Percentiles rank a stretch among this genome's conserved stretches.
Conservation (phyloP, 192 early-diverging fungal species). For the Pecoramyces ruminantium region DNA sequence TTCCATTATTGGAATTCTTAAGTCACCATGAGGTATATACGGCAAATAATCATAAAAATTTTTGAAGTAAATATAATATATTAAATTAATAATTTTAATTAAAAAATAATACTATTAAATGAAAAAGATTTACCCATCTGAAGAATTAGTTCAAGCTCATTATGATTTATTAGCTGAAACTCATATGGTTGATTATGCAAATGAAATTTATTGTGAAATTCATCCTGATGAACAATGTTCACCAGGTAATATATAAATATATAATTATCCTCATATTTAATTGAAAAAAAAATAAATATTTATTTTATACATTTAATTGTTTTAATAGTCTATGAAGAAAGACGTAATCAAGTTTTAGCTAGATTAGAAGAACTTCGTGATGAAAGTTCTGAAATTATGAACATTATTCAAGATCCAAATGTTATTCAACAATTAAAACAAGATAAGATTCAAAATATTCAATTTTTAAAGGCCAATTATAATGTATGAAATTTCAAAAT, state of each 20-base stretch:
- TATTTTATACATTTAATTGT: no score
- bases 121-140: constrained; percentile 52
- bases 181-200: constrained; percentile 89
- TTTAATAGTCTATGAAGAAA: constrained; percentile 35
- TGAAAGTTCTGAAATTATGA: constrained; percentile 65
- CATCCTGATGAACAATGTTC: constrained; percentile 56
- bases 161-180: constrained; percentile 74
- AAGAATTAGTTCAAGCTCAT: constrained; percentile 68
- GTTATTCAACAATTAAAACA: constrained; percentile 76
- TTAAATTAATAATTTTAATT: neutral
- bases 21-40: constrained; percentile 55
- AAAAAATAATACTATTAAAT: neutral
- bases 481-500: constrained; percentile 34
- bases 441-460: constrained; percentile 84
- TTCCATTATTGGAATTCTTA: constrained; percentile 79
- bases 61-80: neutral
- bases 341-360: constrained; percentile 57
- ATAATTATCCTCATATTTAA: no score
- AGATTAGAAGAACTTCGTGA: constrained; percentile 55
- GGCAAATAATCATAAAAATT: neutral
- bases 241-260: constrained; percentile 30
- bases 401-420: constrained; percentile 79
- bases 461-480: constrained; percentile 73
- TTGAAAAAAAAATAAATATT: no score
- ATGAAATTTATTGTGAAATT: constrained; percentile 67